Conservation (phyloP, 2,329 filamentous ascomycete genomes). For the Aspergillus floridensis region DNA sequence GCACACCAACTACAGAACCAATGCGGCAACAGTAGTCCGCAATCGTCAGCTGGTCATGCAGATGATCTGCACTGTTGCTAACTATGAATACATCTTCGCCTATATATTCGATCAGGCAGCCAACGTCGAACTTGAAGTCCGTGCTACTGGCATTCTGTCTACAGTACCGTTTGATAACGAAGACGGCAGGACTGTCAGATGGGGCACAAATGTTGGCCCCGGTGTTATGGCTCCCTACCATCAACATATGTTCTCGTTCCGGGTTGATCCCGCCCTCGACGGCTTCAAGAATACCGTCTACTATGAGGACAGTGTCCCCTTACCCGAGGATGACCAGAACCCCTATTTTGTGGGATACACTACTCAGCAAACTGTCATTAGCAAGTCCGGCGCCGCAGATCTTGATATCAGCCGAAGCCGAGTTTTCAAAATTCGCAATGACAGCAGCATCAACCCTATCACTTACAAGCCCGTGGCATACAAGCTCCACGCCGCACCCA, state of each 20-base stretch:
- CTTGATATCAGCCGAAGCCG: slow-evolving; percentile 50
- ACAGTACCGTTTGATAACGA: slow-evolving; percentile 63
- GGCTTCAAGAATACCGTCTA: slow-evolving; percentile 56
- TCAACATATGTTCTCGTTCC: slow-evolving; percentile 72
- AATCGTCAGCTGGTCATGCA: slow-evolving; percentile 66
- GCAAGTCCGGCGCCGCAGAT: slow-evolving; percentile 49
- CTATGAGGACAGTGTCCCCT: slow-evolving; percentile 59
- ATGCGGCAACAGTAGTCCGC: slow-evolving; percentile 60
- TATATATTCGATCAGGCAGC: slow-evolving; percentile 71
- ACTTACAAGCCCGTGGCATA: slow-evolving; percentile 56
- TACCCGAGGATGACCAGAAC: slow-evolving; percentile 55
- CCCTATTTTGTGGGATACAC: slow-evolving; percentile 54
- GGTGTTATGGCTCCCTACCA: slow-evolving; percentile 69
- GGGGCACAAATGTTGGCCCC: slow-evolving; percentile 67
- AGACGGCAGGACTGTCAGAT: slow-evolving; percentile 61
- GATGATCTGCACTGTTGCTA: slow-evolving; percentile 68
- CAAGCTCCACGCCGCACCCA: slow-evolving; percentile 56
- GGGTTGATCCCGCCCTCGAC: slow-evolving; percentile 62
- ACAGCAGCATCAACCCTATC: slow-evolving; percentile 51
- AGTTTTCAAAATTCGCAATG: slow-evolving; percentile 59
- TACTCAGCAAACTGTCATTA: slow-evolving; percentile 48
- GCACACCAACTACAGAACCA: slow-evolving; percentile 69
- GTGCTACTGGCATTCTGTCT: slow-evolving; percentile 66
- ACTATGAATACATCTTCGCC: slow-evolving; percentile 72
- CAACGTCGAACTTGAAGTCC: slow-evolving; percentile 64